These are phyloP conservation scores for Melastoma candidum DNA, from an alignment of 441 rosid genomes.

Conservation along the genomic window DNA sequence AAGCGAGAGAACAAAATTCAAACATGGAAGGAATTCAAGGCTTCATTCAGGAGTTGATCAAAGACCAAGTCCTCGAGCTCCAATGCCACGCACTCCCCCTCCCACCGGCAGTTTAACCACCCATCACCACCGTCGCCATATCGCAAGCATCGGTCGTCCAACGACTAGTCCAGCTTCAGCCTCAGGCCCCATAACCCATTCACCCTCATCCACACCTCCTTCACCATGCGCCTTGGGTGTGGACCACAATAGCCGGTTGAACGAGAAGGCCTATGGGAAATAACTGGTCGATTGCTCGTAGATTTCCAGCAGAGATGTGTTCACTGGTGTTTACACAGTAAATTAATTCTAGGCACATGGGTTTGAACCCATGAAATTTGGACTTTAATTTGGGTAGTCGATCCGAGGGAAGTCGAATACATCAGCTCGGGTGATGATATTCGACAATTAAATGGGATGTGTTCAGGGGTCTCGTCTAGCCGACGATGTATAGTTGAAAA, in stretches of 20 bases:
- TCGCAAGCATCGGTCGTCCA: slow-evolving; percentile 55
- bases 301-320: slow-evolving; percentile 45
- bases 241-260: slow-evolving; percentile 13
- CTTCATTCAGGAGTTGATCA: slow-evolving; percentile 47
- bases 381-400: too few species aligned
- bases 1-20: too few species aligned
- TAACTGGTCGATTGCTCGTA: slow-evolving; percentile 30
- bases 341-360: too few species aligned
- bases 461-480: too few species aligned
- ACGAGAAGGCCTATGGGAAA: slow-evolving; percentile 48
- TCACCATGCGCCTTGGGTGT: slow-evolving; percentile 33
- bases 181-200: slow-evolving; percentile 21
- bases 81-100: slow-evolving; percentile 52
- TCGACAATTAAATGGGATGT: too few species aligned
- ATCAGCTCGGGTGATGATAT: too few species aligned
- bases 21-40: slow-evolving; percentile 13
- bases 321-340: slow-evolving; percentile 4
- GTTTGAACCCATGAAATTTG: too few species aligned
- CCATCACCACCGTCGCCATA: slow-evolving; percentile 34
- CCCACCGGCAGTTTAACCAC: slow-evolving; percentile 53
- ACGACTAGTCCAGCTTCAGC: slow-evolving; percentile 28
- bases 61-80: slow-evolving; percentile 70
- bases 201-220: slow-evolving; percentile 63
- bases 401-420: too few species aligned
- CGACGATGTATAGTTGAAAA: too few species aligned